phyloP scores from a whole-genome alignment of 2,329 filamentous ascomycete species.

The Xylariaceae sp. region DNA sequence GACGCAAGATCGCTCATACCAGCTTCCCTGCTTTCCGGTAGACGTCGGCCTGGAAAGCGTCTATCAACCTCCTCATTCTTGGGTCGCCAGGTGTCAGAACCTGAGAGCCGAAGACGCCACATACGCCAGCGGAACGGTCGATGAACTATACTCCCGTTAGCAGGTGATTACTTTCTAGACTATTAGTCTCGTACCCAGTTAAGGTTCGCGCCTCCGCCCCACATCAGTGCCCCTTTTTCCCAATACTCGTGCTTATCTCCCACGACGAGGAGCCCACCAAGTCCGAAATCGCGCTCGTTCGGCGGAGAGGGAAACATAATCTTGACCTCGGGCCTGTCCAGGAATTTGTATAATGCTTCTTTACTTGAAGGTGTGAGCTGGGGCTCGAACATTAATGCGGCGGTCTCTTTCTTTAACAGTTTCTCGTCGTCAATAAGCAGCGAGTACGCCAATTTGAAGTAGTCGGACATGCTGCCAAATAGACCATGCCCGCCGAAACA shows the following conservation, averaged over 20 bases:
- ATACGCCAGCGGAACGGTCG: constrained; percentile 43
- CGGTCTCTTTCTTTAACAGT: constrained; percentile 46
- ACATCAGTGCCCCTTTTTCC: constrained; percentile 45
- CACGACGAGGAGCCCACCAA: constrained; percentile 48
- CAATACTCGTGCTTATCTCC: constrained; percentile 42
- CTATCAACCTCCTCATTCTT: constrained; percentile 39
- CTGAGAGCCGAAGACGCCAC: constrained; percentile 47
- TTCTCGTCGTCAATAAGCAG: constrained; percentile 53
- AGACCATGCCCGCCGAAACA: constrained; percentile 43
- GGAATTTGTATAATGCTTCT: constrained; percentile 31
- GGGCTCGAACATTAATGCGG: constrained; percentile 50
- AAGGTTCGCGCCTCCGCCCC: constrained; percentile 51
- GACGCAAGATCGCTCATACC: not conserved
- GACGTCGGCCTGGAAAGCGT: constrained; percentile 44
- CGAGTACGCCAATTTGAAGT: constrained; percentile 48
- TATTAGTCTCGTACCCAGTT: constrained; percentile 44
- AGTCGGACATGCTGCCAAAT: constrained; percentile 44
- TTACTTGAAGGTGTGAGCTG: constrained; percentile 43
- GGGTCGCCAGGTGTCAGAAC: constrained; percentile 46
- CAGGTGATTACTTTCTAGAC: constrained; percentile 11
- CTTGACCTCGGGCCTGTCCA: constrained; percentile 32
- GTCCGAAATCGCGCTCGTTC: constrained; percentile 44
- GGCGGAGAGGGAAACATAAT: constrained; percentile 36
- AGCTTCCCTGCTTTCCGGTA: constrained; percentile 37
- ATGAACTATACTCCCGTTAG: constrained; percentile 29